Evolutionary conservation across 768 basidiomycete species (phyloP), one percentile per base, ranked within the genome.

Genomic region (Suillus decipiens): DNA sequence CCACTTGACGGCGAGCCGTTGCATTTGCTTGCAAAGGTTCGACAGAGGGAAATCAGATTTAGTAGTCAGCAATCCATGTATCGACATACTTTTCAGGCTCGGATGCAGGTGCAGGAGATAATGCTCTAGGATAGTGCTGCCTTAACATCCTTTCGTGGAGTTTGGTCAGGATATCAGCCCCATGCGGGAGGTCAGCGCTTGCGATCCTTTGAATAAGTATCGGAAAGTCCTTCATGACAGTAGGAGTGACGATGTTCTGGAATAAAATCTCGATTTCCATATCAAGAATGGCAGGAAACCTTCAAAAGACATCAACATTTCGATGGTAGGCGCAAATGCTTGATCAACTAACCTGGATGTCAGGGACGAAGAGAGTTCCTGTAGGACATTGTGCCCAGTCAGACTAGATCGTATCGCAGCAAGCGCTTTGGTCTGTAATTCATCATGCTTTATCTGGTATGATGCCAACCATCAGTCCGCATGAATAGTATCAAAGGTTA

Each of bases 281-380:
- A 10, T 64, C 36, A n/a, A 65, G 58, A 31, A 65, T 55, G 8
- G 34, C n/a, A 6, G 55, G 57, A n/a, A 43, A 64, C 28, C 64
- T 65, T 61, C 31, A 14, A 8, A 34, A 19, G 33, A 48, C 36
- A 34, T 63, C 4, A 22, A 15, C 17, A 41, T 34, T 22, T 31
- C 9, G 8, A 17, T 36, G 12, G 22, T 31, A 28, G 3, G 3
- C 24, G 3, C 34, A 39, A 34, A 28, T 17, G 17, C 34, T 11
- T 31, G 15, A 34, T 34, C 53, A 28, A 54, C 70, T 33, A 34
- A 73, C 72, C 64, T 64, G 9, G 73, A 72, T 11, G 71, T 71
- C 59, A 72, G 68, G 14, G 51, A 59, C 10, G 71, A 73, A 58
- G 71, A 68, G 22, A 74, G 58, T 54, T 75, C 73, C 50, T 63